Base-by-base conservation (phyloP, 129 eudicot species). In the Silybum marianum region DNA sequence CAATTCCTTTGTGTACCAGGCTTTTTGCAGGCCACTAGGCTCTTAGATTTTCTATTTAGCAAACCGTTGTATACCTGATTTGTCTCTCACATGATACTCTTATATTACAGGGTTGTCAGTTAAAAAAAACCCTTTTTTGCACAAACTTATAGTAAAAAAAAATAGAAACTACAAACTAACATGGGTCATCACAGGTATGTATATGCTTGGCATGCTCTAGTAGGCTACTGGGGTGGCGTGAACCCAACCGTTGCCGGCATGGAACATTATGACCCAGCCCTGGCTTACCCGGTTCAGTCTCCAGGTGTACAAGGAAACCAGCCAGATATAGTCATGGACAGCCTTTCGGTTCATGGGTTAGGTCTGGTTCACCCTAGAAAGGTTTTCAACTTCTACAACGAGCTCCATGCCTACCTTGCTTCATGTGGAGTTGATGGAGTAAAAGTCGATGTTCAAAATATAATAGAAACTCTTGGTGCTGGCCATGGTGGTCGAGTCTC, bases 191-290 rank as follows among this genome's bases (percentile, higher is more conserved):
- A 30, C 90, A 91, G 98, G 88, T 81, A 80, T 77, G 99, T 92
- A 13, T 92, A 95, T 42, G 92, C 89, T 39, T 95, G 99, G 99
- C 99, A 95, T 82, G 97, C 99, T 70, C 80, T 95, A 76, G 96
- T 94, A 0, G 99, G 99, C 51, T 95, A 95, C 85, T 95, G 99
- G 99, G 99, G 99, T 9, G 99, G 99, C 58, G 99, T 95, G 3
- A 90, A 90, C 48, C 99, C 99, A 42, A 84, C 87, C 7, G 90
- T 88, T 21, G 78, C 91, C 1, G 97, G 94, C 22, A 71, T 95
- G 88, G 97, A 95, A 40, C 91, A 89, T 82, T 92, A 95, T 30
- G 97, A 92, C 82, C 82, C 91, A 28, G 73, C 91, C 26, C 51
- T 95, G 73, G 97, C 91, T 1, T 95, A 92, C 87, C 97, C 99